Evolutionary conservation across 345 rosid species (phyloP), one percentile per base, ranked within the genome.

Genomic region (Balakata baccata): DNA sequence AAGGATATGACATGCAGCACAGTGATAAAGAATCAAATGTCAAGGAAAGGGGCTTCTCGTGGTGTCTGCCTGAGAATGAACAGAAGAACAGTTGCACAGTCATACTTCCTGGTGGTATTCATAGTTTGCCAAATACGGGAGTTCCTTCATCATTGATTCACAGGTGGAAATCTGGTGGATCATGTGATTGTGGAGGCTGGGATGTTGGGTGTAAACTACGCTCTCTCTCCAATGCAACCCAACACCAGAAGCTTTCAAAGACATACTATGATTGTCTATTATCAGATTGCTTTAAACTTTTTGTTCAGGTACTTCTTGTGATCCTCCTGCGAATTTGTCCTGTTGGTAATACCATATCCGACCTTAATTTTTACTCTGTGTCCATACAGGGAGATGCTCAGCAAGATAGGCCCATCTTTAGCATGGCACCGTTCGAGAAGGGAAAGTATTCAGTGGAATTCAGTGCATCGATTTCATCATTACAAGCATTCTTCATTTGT

Each of bases 111-210:
- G 84, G 87, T n/a, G 98, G 90, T 60, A 63, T 80, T 29, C 98
- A 94, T 81, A 81, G 96, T 73, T 67, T 92, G 71, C 94, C 95
- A 41, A 80, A 74, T 78, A 81, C 86, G 73, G 82, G 90, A 58
- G 78, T 64, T 17, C 98, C 94, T 77, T 81, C 92, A 5, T 84
- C 93, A 41, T 74, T 94, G 85, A 79, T 92, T 75, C 81, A 89
- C 7, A 75, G 97, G 57, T 94, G 97, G 97, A 88, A 62, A 74
- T 77, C 87, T 5, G 90, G 93, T 75, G 97, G 97, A 75, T 69
- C 81, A 22, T 94, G 98, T 41, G 97, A 94, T 73, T 94, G 97
- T 62, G 98, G 98, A 63, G 98, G 98, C 25, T 94, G 98, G 98
- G 98, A 94, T 83, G 83, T 90, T 18, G 98, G 97, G 68, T 94